Base-by-base conservation (phyloP, 495 filamentous ascomycete species). In the Talaromyces wortmannii region DNA sequence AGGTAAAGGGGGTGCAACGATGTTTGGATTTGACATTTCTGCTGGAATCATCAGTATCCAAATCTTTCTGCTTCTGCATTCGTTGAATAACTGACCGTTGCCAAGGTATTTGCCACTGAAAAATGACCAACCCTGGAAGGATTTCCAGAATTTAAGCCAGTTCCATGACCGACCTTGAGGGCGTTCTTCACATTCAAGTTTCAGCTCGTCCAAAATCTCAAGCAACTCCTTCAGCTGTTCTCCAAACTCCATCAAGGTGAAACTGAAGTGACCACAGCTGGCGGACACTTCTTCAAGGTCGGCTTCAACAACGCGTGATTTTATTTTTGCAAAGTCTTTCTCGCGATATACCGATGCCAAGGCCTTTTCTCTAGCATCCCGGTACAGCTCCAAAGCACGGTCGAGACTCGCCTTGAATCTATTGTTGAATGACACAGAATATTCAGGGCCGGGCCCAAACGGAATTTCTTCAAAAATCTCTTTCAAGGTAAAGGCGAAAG, bases 231-330 rank as follows among this genome's bases (percentile, higher is more conserved):
- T 80, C 76, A 95, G 86, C 64, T 96, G 90, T 63, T 95, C 88
- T 0, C 91, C 91, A 67, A 97, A 90, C 58, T 90, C 86, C 54
- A 91, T 78, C 29, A 98, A 74, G 16, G 88, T 91, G 62, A 91
- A 95, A 63, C 86, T 89, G 65, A 97, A 98, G 64, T 97, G 90
- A 3, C 92, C 92, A 62, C 94, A 98, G 45, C 90, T 92, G 5
- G 94, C 94, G 31, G 91, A 90, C 7, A 97, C 91, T 68, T 98
- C 94, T 66, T 98, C 94, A 49, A 95, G 87, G 63, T 96, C 94
- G 6, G 94, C 94, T 57, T 92, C 87, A n/a, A 89, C 75, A 43
- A 85, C 85, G 32, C 88, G 74, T 2, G 82, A 79, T 31, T 82
- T 76, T 5, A 83, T 71, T 53, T 80, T 81, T 42, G 82, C 79